These are phyloP conservation scores for Herpetomonas samuelpessoai DNA, from an alignment of 208 protist species.

Conservation along the genomic window DNA sequence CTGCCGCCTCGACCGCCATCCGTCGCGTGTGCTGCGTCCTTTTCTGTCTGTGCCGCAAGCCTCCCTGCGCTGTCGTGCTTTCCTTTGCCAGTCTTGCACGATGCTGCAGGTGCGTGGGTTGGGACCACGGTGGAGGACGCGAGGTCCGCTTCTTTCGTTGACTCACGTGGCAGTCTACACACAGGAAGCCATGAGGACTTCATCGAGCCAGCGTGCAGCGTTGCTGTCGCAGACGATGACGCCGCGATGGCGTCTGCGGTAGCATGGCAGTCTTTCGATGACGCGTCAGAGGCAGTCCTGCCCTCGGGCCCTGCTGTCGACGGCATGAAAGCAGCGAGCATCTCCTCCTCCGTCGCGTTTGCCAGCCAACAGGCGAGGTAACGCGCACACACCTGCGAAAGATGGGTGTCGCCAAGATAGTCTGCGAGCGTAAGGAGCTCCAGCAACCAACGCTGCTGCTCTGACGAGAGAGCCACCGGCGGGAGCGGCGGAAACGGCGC, in stretches of 20 bases:
- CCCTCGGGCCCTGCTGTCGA: not conserved
- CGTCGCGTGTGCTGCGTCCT: too few relatives aligned
- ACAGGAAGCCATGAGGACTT: conserved; percentile 87
- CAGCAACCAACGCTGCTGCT: conserved; percentile 41
- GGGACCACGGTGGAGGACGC: too few relatives aligned
- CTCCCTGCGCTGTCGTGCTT: too few relatives aligned
- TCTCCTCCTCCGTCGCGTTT: conserved; percentile 45
- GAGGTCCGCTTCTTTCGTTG: too few relatives aligned
- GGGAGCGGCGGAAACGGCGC: too few relatives aligned
- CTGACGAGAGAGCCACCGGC: conserved; percentile 3
- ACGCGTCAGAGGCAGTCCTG: conserved; percentile 7
- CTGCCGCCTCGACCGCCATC: too few relatives aligned
- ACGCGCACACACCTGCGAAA: conserved; percentile 35
- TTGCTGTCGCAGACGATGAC: conserved; percentile 76
- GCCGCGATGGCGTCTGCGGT: conserved; percentile 52
- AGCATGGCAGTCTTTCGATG: conserved; percentile 78
- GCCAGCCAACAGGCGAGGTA: conserved; percentile 64
- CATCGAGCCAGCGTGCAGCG: conserved; percentile 79
- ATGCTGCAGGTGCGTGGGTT: too few relatives aligned
- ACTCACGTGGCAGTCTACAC: too few relatives aligned
- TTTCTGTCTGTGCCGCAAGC: too few relatives aligned
- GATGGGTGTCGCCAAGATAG: conserved; percentile 40
- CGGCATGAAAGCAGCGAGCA: conserved; percentile 43
- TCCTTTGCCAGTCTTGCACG: too few relatives aligned
- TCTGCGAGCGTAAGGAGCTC: conserved; percentile 58